Conservation (phyloP, 371 early-diverging fungal genomes). For the Cokeromyces recurvatus region DNA sequence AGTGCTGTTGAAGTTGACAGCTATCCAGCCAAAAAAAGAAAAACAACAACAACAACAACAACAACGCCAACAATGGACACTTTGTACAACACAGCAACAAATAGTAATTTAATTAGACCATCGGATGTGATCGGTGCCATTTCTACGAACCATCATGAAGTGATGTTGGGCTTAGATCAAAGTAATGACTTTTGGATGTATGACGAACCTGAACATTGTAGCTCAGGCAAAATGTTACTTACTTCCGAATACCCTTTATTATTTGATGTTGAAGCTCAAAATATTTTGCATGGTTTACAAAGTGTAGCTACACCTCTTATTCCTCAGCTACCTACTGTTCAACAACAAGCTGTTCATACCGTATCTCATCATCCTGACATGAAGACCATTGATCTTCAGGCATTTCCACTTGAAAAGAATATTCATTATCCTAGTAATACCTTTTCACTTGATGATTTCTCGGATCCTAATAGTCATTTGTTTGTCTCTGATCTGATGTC, state of each 20-base stretch:
- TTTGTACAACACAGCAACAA: constrained; percentile 9
- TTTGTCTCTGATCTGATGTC: constrained; percentile 6
- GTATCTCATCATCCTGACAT: constrained; percentile 10
- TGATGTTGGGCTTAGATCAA: background rate
- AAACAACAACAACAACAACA: constrained; percentile 13
- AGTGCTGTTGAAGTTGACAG: constrained; percentile 5
- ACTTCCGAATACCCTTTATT: constrained; percentile 6
- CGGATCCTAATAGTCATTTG: constrained; percentile 6
- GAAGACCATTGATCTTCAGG: constrained; percentile 18
- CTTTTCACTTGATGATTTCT: constrained; percentile 6
- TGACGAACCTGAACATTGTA: constrained; percentile 5
- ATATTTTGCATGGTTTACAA: constrained; percentile 14
- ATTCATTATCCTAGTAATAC: constrained; percentile 8
- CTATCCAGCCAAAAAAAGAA: constrained; percentile 19
- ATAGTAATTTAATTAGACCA: constrained; percentile 6
- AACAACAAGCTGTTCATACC: background rate
- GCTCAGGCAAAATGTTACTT: constrained; percentile 1
- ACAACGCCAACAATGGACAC: constrained; percentile 1
- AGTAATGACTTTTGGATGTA: constrained; percentile 13
- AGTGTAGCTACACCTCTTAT: background rate
- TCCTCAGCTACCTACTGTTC: background rate
- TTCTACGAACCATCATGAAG: background rate
- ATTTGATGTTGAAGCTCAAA: constrained; percentile 12
- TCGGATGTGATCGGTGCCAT: constrained; percentile 10
- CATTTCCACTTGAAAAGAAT: constrained; percentile 6